Percentiles rank a stretch among this genome's conserved stretches.
Conservation (phyloP, 345 rosid species). For the Boechera retrofracta region DNA sequence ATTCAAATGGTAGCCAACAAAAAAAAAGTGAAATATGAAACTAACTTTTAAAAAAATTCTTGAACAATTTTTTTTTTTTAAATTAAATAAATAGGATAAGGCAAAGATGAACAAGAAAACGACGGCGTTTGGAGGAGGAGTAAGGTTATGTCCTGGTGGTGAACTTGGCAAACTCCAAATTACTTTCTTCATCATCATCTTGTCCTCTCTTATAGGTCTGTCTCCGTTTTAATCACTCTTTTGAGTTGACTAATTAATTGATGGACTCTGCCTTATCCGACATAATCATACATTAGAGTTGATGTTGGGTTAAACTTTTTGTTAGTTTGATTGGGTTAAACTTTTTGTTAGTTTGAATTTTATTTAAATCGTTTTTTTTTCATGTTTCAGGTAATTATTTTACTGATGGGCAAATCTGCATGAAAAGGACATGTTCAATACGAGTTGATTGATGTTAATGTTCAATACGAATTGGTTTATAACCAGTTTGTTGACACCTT, state of each 20-base stretch:
- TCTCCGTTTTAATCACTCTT: not conserved
- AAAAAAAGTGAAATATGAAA: not conserved
- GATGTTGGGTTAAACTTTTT: not conserved
- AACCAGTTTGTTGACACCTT: conserved; percentile 1
- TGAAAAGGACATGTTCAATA: not conserved
- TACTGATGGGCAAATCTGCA: not conserved
- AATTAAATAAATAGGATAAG: conserved; percentile 52
- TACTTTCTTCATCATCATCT: conserved; percentile 90
- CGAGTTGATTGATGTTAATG: not conserved
- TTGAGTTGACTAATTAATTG: conserved; percentile 9
- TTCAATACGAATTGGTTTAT: not conserved
- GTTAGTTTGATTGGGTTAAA: not conserved
- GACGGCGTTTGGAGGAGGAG: conserved; percentile 91
- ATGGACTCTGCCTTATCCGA: conserved; percentile 30
- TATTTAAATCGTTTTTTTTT: not conserved
- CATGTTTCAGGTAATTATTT: not conserved
- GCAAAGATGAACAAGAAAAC: conserved; percentile 58
- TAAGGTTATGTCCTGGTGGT: conserved; percentile 80
- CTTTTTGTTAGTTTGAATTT: not conserved
- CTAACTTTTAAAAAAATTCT: not conserved
- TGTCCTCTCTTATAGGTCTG: conserved; percentile 75
- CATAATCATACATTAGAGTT: conserved; percentile 36
- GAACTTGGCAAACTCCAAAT: conserved; percentile 78
- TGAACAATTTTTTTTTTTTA: not conserved
- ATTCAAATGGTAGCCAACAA: not conserved